Evolutionary conservation across 1,284 basidiomycete genomes (phyloP).

Genomic region (Leccinum subrobustum): DNA sequence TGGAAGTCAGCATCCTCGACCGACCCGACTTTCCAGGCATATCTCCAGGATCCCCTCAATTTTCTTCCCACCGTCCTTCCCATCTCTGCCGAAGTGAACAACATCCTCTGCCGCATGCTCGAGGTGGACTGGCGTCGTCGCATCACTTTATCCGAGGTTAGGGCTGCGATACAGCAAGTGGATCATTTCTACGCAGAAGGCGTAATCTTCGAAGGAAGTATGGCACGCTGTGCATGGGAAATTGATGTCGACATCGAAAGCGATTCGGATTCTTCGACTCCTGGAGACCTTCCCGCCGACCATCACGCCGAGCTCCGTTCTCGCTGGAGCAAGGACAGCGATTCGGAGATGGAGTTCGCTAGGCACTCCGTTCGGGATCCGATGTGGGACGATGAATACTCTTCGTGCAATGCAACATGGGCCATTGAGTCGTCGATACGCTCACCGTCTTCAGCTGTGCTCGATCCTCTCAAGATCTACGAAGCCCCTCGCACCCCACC

Average conservation of each 20-base stretch:
- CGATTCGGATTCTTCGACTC: slow-evolving; percentile 49
- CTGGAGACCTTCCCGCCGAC: slow-evolving; percentile 28
- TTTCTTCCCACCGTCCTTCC: slow-evolving; percentile 76
- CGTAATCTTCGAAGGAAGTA: slow-evolving; percentile 76
- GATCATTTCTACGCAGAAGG: slow-evolving; percentile 69
- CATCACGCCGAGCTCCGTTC: slow-evolving; percentile 38
- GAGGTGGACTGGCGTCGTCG: slow-evolving; percentile 71
- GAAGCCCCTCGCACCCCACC: slow-evolving; percentile 35
- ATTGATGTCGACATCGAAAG: slow-evolving; percentile 65
- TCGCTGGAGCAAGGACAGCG: slow-evolving; percentile 66
- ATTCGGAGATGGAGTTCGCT: slow-evolving; percentile 62
- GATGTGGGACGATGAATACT: slow-evolving; percentile 39
- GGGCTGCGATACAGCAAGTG: slow-evolving; percentile 66
- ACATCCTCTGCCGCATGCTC: slow-evolving; percentile 67
- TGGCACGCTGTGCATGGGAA: slow-evolving; percentile 81
- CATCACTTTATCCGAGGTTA: slow-evolving; percentile 69
- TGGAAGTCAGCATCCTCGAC: slow-evolving; percentile 93
- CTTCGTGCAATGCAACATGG: slow-evolving; percentile 42
- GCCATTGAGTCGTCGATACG: slow-evolving; percentile 41
- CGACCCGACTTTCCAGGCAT: slow-evolving; percentile 76
- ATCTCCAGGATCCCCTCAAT: slow-evolving; percentile 59
- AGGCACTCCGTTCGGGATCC: slow-evolving; percentile 39
- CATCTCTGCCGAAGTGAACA: slow-evolving; percentile 70
- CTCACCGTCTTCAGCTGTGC: slow-evolving; percentile 30
- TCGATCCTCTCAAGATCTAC: slow-evolving; percentile 36